Conservation (phyloP, 2,329 filamentous ascomycete species). For the Sporothrix schenckii region DNA sequence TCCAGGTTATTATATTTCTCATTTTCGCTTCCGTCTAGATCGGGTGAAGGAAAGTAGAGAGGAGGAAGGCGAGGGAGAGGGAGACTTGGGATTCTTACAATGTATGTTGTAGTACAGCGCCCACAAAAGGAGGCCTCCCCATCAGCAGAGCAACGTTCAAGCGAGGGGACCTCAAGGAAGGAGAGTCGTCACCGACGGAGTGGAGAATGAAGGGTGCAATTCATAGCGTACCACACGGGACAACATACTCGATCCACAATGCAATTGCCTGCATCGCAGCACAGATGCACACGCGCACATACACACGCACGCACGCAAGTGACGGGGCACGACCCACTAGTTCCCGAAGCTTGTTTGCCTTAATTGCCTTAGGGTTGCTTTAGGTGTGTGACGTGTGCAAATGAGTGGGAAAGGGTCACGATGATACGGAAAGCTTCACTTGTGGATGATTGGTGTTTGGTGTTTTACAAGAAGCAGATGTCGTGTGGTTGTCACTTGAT, state of each 20-base stretch:
- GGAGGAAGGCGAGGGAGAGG: not conserved
- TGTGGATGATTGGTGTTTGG: not conserved
- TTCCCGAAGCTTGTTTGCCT: constrained; percentile 16
- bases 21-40: not conserved
- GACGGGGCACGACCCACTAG: constrained; percentile 21
- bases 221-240: not conserved
- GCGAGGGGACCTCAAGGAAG: not conserved
- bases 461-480: not conserved
- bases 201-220: not conserved
- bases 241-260: not conserved
- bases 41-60: not conserved
- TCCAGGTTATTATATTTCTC: constrained; percentile 17
- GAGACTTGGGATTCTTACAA: not conserved
- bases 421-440: not conserved
- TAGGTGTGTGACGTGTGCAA: not conserved
- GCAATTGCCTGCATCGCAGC: not conserved
- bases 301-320: too few species aligned
- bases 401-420: not conserved
- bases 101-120: not conserved
- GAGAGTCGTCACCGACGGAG: not conserved
- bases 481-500: not conserved
- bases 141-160: not conserved
- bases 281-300: not conserved
- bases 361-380: not conserved
- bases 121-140: not conserved